Base-by-base conservation (phyloP, 768 basidiomycete genomes). In the Rhizopogon sp. region DNA sequence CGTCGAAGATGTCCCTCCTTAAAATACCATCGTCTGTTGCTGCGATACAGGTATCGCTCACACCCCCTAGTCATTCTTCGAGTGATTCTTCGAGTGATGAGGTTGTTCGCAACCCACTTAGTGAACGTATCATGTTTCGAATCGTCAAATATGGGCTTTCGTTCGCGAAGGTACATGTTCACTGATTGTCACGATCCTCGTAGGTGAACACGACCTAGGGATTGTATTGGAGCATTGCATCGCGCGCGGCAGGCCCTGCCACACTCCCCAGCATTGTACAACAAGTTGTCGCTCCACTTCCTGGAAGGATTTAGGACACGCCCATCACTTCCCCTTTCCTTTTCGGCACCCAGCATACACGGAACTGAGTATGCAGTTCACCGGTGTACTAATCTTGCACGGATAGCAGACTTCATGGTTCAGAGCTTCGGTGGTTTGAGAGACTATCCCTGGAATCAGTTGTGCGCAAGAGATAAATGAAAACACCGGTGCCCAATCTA, bases 61-160 rank as follows among this genome's bases (percentile, higher is more conserved):
- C 79, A 1, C 75, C 79, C 53, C 79, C 79, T 11, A 64, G 76
- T 39, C 72, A 74, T 16, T 75, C 77, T 6, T 71, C 77, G 3
- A 51, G 60, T 8, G 56, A 74, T 16, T 75, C 77, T 6, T 71
- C 77, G 3, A 51, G 60, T 8, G 56, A 58, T 43, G 66, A 68
- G 28, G 73, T 77, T 50, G 64, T 56, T 8, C 10, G 39, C 20
- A 31, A 33, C 14, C 16, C 22, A 20, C 22, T 50, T 2, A 49
- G 49, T 50, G 53, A 54, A 16, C 37, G 53, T 29, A 5, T 54
- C 20, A 33, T 54, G 22, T 33, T 54, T 10, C 46, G n/a, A 13
- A n/a, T 35, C 14, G 14, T 33, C 6, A 39, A 29, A 37, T 51
- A 31, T 6, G 33, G 17, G 16, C 33, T 28, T n/a, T 33, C 44